These are phyloP conservation scores for Sedum album DNA, from an alignment of 164 flowering plant species.

Conservation along the genomic window DNA sequence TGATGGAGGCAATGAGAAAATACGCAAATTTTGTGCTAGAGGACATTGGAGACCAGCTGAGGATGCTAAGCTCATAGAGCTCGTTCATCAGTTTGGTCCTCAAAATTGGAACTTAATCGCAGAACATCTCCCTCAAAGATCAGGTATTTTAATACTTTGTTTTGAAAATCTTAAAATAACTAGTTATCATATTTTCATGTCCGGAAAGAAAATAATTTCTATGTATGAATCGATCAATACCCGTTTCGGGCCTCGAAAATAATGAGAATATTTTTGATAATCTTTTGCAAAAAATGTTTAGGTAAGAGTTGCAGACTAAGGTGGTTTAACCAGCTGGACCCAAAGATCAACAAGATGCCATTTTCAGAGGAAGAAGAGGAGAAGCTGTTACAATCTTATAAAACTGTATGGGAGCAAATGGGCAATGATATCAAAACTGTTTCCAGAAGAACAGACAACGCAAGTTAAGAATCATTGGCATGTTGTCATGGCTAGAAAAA, in stretches of 20 bases:
- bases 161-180: neutral
- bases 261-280: no score
- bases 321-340: constrained; percentile 79
- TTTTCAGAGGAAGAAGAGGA: constrained; percentile 71
- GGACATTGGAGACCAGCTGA: constrained; percentile 85
- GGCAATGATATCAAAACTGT: constrained; percentile 81
- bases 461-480: constrained; percentile 79
- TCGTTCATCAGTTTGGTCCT: constrained; percentile 62
- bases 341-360: constrained; percentile 60
- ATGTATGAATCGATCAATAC: no score
- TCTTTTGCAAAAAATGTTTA: constrained; percentile 9
- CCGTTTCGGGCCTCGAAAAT: neutral
- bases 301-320: constrained; percentile 76
- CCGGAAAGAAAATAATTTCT: no score
- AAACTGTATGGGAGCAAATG: constrained; percentile 63
- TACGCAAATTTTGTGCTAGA: constrained; percentile 42
- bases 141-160: constrained; percentile 41
- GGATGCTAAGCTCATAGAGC: constrained; percentile 57
- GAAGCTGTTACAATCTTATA: constrained; percentile 57
- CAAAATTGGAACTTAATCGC: constrained; percentile 86
- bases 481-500: constrained; percentile 73
- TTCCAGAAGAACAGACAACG: constrained; percentile 76
- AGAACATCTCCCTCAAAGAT: constrained; percentile 67
- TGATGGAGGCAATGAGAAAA: neutral
- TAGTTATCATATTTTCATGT: no score